phyloP scores from a whole-genome alignment of 345 rosid genomes.

The Adansonia digitata region DNA sequence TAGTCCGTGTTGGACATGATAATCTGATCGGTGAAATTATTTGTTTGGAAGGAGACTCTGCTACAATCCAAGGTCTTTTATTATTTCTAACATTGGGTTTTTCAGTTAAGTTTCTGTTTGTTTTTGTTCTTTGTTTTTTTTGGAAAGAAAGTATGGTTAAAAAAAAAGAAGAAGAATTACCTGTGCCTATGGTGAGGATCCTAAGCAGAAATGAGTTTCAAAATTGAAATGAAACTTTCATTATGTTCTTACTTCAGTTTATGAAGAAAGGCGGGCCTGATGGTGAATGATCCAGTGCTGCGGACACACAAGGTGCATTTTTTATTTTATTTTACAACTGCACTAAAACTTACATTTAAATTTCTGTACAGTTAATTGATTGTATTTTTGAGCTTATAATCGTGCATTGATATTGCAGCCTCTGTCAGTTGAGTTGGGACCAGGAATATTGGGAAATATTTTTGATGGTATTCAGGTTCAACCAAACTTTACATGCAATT shows the following conservation, averaged over 20 bases:
- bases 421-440: conserved; percentile 93
- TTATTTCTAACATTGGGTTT: background rate
- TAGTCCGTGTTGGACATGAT: conserved; percentile 97
- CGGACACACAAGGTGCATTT: conserved; percentile 72
- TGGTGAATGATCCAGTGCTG: conserved; percentile 88
- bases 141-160: background rate
- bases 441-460: conserved; percentile 95
- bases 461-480: conserved; percentile 98
- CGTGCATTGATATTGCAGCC: conserved; percentile 55
- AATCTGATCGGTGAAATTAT: conserved; percentile 94
- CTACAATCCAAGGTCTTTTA: conserved; percentile 83
- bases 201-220: background rate
- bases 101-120: background rate
- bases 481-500: conserved; percentile 3
- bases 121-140: background rate
- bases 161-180: background rate
- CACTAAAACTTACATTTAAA: background rate
- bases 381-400: conserved; percentile 10
- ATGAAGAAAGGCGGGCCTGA: conserved; percentile 92
- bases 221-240: conserved; percentile 5
- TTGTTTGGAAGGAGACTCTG: conserved; percentile 97
- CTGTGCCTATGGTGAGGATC: background rate
- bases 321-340: background rate
- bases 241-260: conserved; percentile 42
- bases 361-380: background rate